These are phyloP conservation scores for Dactylellina drechsleri DNA, from an alignment of 2,329 filamentous ascomycete species.

Conservation along the genomic window DNA sequence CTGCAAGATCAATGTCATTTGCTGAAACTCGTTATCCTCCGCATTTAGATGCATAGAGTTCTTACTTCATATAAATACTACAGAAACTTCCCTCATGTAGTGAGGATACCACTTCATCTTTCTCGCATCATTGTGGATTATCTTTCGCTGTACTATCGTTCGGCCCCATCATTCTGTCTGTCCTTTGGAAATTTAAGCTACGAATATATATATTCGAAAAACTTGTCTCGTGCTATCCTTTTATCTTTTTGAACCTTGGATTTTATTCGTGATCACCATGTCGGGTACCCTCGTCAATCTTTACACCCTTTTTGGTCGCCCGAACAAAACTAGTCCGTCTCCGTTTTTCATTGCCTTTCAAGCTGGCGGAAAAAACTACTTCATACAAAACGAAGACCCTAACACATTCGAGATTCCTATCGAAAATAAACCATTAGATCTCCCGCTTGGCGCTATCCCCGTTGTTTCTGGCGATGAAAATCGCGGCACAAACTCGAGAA, in stretches of 20 bases:
- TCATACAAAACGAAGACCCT: background rate
- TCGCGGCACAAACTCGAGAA: background rate
- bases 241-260: background rate
- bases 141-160: too few relatives aligned
- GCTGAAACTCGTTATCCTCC: too few relatives aligned
- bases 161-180: too few relatives aligned
- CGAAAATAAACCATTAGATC: slow-evolving; percentile 17
- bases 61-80: too few relatives aligned
- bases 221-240: too few relatives aligned
- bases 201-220: too few relatives aligned
- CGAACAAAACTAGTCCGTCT: slow-evolving; percentile 1
- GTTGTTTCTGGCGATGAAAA: background rate
- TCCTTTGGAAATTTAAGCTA: too few relatives aligned
- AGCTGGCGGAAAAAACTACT: background rate
- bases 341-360: slow-evolving; percentile 6
- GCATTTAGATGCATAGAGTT: too few relatives aligned
- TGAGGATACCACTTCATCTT: too few relatives aligned
- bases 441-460: slow-evolving; percentile 8
- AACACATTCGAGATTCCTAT: slow-evolving; percentile 14
- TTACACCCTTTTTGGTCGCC: background rate
- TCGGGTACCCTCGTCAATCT: slow-evolving; percentile 3
- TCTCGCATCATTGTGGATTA: too few relatives aligned
- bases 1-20: background rate
- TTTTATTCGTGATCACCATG: background rate
- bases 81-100: too few relatives aligned